Base-by-base conservation (phyloP, 1,284 basidiomycete species). In the Malassezia dermatis region DNA sequence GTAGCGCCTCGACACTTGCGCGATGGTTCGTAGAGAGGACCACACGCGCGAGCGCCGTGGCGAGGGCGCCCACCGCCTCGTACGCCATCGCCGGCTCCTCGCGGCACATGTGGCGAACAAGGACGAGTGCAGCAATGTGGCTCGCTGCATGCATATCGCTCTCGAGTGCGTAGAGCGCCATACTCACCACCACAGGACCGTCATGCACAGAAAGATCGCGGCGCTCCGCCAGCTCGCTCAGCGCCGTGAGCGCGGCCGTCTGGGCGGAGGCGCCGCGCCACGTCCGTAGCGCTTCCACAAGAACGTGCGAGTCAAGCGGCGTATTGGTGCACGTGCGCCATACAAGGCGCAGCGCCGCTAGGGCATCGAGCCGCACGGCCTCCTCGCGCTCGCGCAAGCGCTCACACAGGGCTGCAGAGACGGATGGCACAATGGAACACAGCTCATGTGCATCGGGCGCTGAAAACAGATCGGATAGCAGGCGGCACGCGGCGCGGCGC, bases 351-450 rank as follows among this genome's bases (percentile, higher is more conserved):
- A 15, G 13, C 24, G 35, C 35, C 2, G n/a, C 79, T 82, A 93
- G 89, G 8, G 96, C 80, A 75, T 99, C 93, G 17, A 94, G 78
- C n/a, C 88, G 83, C 17, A 98, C 94, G 13, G 87, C 93, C 67
- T 90, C 88, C 76, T 99, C 94, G 34, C 94, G 85, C 75, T 99
- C 94, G 32, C 83, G 84, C 68, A 98, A 93, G 27, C 91, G 83
- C 8, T 86, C 83, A 51, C 94, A 88, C 41, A 99, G 80, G 4
- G 88, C 81, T 0, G 89, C 89, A 0, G 89, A 87, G 5, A 95
- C 84, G 4, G 83, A 82, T 69, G 83, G 84, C 78, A 88, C 93
- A 4, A 95, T 80, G 2, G 91, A 79, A 69, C 94, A 93, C 1
- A 89, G 85, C 10, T 43, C 42, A 4, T 43, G 42, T 6, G 28